Conservation (phyloP, 352 stramenopile species). For the Globisporangium nunn region DNA sequence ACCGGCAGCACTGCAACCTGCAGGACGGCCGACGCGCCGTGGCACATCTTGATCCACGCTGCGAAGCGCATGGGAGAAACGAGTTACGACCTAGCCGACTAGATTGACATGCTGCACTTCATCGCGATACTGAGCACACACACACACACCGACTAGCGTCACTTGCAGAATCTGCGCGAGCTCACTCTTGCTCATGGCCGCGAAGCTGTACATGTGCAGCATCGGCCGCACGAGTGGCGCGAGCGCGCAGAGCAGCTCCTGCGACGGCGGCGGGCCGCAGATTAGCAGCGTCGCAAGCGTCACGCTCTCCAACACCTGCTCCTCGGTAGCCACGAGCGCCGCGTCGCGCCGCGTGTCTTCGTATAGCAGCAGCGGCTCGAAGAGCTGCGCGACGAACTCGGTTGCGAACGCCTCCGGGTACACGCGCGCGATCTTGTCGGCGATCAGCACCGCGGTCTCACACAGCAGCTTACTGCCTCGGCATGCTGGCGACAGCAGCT, state of each 20-base stretch:
- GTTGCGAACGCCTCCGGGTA: slow-evolving; percentile 39
- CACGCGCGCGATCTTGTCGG: slow-evolving; percentile 41
- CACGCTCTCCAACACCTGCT: slow-evolving; percentile 42
- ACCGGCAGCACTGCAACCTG: slow-evolving; percentile 53
- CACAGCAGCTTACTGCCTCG: slow-evolving; percentile 62
- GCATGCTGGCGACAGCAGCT: slow-evolving; percentile 40
- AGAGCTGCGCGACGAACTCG: slow-evolving; percentile 45
- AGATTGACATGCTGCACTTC: neutral
- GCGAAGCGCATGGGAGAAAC: neutral
- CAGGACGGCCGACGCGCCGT: slow-evolving; percentile 27
- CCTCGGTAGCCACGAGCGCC: slow-evolving; percentile 25
- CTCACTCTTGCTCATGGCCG: slow-evolving; percentile 54
- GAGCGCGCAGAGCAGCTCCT: slow-evolving; percentile 36
- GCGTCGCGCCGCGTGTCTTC: slow-evolving; percentile 21
- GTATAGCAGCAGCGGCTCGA: slow-evolving; percentile 59
- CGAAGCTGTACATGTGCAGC: slow-evolving; percentile 70
- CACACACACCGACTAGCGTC: slow-evolving; percentile 36
- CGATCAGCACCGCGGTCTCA: slow-evolving; percentile 62
- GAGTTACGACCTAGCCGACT: neutral
- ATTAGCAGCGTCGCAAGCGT: slow-evolving; percentile 48
- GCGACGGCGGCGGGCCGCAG: slow-evolving; percentile 57
- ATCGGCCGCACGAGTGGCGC: slow-evolving; percentile 49
- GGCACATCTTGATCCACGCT: slow-evolving; percentile 30
- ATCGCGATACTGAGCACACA: slow-evolving; percentile 2
- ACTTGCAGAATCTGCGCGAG: slow-evolving; percentile 39